These are phyloP conservation scores for Trichophyton schoenleinii DNA, from an alignment of 2,329 filamentous ascomycete genomes.

Conservation along the genomic window DNA sequence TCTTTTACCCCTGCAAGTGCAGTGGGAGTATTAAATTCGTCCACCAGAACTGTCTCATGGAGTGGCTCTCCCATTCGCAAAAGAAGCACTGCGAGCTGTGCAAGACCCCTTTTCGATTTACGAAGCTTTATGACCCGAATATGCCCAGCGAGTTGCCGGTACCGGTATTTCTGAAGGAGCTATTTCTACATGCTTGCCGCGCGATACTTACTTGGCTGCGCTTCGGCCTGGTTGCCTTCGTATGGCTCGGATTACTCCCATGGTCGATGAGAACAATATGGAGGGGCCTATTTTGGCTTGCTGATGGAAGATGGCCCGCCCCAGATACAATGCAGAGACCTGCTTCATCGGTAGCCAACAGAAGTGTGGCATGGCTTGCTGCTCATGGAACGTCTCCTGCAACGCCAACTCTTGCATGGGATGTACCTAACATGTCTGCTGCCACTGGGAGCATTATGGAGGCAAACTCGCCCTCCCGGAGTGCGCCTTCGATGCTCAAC, in stretches of 20 bases:
- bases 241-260: slow-evolving; percentile 82
- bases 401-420: slow-evolving; percentile 14
- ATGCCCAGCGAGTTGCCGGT: slow-evolving; percentile 80
- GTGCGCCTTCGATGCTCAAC: slow-evolving; percentile 30
- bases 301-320: slow-evolving; percentile 56
- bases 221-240: slow-evolving; percentile 61
- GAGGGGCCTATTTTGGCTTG: slow-evolving; percentile 90
- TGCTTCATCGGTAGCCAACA: slow-evolving; percentile 10
- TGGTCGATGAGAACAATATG: slow-evolving; percentile 85
- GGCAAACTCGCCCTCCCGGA: slow-evolving; percentile 22
- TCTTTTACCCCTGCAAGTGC: slow-evolving; percentile 98
- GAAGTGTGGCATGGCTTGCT: slow-evolving; percentile 16
- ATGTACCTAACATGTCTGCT: slow-evolving; percentile 14
- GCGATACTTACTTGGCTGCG: slow-evolving; percentile 68
- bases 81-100: slow-evolving; percentile 99
- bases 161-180: slow-evolving; percentile 67
- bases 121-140: slow-evolving; percentile 86
- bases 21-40: slow-evolving; percentile 98
- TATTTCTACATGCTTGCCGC: slow-evolving; percentile 57
- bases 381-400: slow-evolving; percentile 20
- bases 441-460: slow-evolving; percentile 19
- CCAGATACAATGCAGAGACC: slow-evolving; percentile 17
- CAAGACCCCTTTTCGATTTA: slow-evolving; percentile 97
- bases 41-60: slow-evolving; percentile 95
- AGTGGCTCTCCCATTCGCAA: slow-evolving; percentile 96